A percentile compares a stretch with the other conserved stretches of the same genome.
phyloP scores from a whole-genome alignment of 2,329 filamentous ascomycete species.

The Beauveria pseudobassiana region DNA sequence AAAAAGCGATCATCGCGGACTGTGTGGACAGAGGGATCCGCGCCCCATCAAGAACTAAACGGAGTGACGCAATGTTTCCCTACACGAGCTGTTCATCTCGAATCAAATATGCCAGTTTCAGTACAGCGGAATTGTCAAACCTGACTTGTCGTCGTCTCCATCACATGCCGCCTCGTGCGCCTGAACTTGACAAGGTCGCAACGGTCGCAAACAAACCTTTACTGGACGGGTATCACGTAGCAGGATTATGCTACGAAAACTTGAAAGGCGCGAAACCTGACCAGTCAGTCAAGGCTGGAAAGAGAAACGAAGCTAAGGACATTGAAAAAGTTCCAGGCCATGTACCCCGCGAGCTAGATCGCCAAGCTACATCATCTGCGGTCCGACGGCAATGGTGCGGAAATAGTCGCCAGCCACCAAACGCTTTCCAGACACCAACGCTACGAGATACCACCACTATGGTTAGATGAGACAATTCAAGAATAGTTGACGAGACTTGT shows the following conservation, averaged over 20 bases:
- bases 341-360: neutral
- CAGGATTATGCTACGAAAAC: neutral
- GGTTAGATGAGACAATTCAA: neutral
- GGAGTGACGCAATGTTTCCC: neutral
- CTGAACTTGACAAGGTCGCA: neutral
- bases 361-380: neutral
- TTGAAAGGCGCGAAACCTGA: neutral
- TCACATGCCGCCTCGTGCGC: neutral
- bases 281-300: too few species aligned
- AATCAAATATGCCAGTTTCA: neutral
- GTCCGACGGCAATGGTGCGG: conserved; percentile 2
- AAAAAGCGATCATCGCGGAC: neutral
- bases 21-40: neutral
- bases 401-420: neutral
- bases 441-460: neutral
- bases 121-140: neutral
- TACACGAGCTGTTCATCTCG: neutral
- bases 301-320: neutral
- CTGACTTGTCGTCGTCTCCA: neutral
- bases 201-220: neutral
- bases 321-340: neutral
- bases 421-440: neutral
- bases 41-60: neutral
- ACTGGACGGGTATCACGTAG: too few species aligned
- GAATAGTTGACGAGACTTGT: too few species aligned